These are phyloP conservation scores for Melaleuca quinquenervia DNA, from an alignment of 345 rosid species.

Conservation along the genomic window DNA sequence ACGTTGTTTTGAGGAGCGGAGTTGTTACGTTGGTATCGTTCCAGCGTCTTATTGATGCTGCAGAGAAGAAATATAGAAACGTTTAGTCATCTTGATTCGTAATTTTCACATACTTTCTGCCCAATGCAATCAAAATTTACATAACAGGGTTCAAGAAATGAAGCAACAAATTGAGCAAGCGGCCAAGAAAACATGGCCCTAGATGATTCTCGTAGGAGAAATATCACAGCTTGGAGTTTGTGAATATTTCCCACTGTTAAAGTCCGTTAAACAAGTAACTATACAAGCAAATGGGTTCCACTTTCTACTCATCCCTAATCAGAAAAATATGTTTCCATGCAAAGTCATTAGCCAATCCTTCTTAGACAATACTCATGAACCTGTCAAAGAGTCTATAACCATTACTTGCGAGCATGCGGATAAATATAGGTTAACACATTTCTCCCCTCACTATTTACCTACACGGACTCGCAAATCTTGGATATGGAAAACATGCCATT, in stretches of 20 bases:
- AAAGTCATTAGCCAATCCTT: neutral
- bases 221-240: neutral
- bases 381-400: neutral
- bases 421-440: neutral
- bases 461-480: neutral
- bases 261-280: neutral
- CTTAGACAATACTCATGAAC: neutral
- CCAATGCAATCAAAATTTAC: neutral
- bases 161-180: neutral
- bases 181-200: neutral
- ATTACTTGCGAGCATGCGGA: neutral
- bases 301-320: neutral
- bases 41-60: constrained; percentile 54
- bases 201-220: neutral
- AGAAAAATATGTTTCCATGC: neutral
- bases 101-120: neutral
- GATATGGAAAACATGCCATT: neutral
- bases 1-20: constrained; percentile 39
- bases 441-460: neutral
- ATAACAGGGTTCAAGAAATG: neutral
- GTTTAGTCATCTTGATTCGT: neutral
- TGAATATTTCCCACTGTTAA: neutral
- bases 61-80: neutral
- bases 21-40: constrained; percentile 64
- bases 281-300: neutral